These are phyloP conservation scores for Lactarius tabidus DNA, from an alignment of 768 basidiomycete genomes.

Conservation along the genomic window DNA sequence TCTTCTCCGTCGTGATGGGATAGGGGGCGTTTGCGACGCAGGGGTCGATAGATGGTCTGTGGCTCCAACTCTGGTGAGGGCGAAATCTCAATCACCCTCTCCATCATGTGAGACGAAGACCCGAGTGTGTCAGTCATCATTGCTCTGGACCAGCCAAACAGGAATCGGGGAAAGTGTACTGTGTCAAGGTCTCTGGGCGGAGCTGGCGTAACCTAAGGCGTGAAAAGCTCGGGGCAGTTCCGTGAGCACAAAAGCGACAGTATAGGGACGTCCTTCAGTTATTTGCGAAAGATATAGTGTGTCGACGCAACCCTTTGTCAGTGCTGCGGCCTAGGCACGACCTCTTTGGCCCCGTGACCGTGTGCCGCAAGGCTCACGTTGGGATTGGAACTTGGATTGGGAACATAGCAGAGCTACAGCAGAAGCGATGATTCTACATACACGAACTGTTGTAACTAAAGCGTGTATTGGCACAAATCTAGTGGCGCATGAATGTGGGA, in stretches of 20 bases:
- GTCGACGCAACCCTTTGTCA: background rate
- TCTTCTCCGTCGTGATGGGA: slow-evolving; percentile 15
- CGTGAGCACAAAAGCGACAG: background rate
- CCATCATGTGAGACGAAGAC: slow-evolving; percentile 8
- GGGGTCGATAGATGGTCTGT: slow-evolving; percentile 5
- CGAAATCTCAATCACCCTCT: slow-evolving; percentile 23
- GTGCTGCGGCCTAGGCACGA: background rate
- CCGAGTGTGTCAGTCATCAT: background rate
- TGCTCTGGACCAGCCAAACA: background rate
- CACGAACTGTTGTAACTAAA: background rate
- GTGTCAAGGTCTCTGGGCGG: background rate
- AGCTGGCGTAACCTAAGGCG: background rate
- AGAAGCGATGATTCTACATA: background rate
- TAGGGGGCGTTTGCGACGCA: slow-evolving; percentile 22
- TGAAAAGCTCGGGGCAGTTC: background rate
- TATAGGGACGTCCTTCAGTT: background rate
- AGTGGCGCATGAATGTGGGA: background rate
- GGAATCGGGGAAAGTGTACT: background rate
- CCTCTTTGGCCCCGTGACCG: background rate
- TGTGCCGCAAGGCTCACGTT: background rate
- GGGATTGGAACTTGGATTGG: no score
- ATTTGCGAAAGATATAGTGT: background rate
- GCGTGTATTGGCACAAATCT: background rate
- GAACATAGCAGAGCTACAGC: background rate
- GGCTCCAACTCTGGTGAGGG: slow-evolving; percentile 20